These are phyloP conservation scores for Hypoxylon sp. DNA, from an alignment of 2,329 filamentous ascomycete species.

Conservation along the genomic window DNA sequence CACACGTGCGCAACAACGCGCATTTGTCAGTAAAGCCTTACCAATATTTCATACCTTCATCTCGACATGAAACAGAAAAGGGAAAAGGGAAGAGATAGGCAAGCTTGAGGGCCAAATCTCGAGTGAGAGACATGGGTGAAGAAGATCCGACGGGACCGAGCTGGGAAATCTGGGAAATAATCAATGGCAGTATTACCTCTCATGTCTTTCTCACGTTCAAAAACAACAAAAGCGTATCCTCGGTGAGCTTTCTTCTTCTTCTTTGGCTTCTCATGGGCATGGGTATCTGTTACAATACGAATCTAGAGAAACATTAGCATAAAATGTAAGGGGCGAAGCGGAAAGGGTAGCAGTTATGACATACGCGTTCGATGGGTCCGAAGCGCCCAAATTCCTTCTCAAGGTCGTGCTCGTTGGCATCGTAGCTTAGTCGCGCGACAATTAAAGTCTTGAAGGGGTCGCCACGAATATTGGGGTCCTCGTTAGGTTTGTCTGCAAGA, in stretches of 20 bases:
- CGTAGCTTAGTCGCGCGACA: slow-evolving; percentile 89
- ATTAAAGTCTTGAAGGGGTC: slow-evolving; percentile 97
- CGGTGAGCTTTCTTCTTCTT: slow-evolving; percentile 86
- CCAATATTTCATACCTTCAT: slow-evolving; percentile 62
- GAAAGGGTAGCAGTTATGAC: slow-evolving; percentile 49
- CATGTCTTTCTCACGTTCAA: slow-evolving; percentile 98
- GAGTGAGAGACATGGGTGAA: slow-evolving; percentile 58
- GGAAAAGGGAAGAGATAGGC: slow-evolving; percentile 59
- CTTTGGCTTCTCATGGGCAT: slow-evolving; percentile 75
- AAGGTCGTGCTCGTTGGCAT: slow-evolving; percentile 88
- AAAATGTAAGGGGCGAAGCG: not conserved
- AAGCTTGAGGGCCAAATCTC: slow-evolving; percentile 71
- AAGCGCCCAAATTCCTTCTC: slow-evolving; percentile 95
- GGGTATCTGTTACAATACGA: slow-evolving; percentile 84
- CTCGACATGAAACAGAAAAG: slow-evolving; percentile 27
- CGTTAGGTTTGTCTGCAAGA: slow-evolving; percentile 78
- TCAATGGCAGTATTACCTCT: slow-evolving; percentile 82
- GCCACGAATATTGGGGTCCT: slow-evolving; percentile 90
- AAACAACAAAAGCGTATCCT: slow-evolving; percentile 97
- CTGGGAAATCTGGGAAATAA: slow-evolving; percentile 54
- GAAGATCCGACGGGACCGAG: slow-evolving; percentile 46
- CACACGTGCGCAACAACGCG: slow-evolving; percentile 69
- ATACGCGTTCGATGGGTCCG: slow-evolving; percentile 91
- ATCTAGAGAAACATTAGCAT: slow-evolving; percentile 68
- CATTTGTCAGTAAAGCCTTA: slow-evolving; percentile 78